Evolutionary conservation across 2,329 filamentous ascomycete species (phyloP), one percentile per base, ranked within the genome.

Genomic region (Ophiobolus disseminans): DNA sequence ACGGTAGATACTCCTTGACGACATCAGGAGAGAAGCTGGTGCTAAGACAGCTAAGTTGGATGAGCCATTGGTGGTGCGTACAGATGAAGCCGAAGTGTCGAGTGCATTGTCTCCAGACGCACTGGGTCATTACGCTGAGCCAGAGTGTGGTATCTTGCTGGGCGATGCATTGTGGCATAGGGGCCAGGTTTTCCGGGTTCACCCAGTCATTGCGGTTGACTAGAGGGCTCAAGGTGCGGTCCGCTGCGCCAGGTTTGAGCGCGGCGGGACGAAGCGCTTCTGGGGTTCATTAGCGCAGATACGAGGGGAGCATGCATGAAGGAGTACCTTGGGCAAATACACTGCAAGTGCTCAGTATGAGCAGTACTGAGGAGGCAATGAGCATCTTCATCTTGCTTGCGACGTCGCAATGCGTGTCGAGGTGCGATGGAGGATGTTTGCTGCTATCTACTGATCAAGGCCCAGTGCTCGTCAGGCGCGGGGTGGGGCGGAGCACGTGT

Each of bases 131-230:
- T 45, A 63, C 40, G 43, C 38, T 50, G 42, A 73, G 51, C 69
- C 68, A 73, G 30, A 40, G 19, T 25, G 63, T 58, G 36, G 52
- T 62, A 40, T 71, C 64, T 37, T 73, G 69, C 49, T 72, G 64
- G 40, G 65, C 66, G 39, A 73, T 61, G 41, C 69, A 73, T 39
- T 72, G 68, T 34, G 69, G 68, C 66, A 73, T 72, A 17, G 68
- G 39, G 51, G 47, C 16, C 36, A 72, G 47, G 46, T 69, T 63
- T 57, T 73, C 66, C 31, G 68, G 68, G 48, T 72, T 69, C n/a
- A 70, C 62, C 68, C 66, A 72, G 50, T 61, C 68, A 41, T 28
- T 28, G 25, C 25, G 25, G 25, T 28, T 28, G 25, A 28, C 5
- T n/a, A 28, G 25, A n/a, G 25, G 25, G n/a, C 9, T 28, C 2